phyloP scores from a whole-genome alignment of 192 early-diverging fungal genomes.

The Gonapodya prolifera region DNA sequence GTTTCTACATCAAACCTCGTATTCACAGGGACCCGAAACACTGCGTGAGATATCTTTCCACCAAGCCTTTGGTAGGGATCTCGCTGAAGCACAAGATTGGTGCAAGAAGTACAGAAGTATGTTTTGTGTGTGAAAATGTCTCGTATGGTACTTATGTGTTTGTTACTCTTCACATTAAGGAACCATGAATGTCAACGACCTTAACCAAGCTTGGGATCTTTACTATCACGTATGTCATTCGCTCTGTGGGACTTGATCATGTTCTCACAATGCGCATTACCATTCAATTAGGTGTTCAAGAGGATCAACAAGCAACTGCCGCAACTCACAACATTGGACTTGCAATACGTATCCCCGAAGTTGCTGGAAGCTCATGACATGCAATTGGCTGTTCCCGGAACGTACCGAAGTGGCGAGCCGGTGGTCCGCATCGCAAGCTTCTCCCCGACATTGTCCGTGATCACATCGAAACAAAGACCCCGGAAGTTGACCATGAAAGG shows the following conservation, averaged over 20 bases:
- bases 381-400: constrained; percentile 81
- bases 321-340: constrained; percentile 65
- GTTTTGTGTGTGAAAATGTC: no score
- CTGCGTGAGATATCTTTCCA: constrained; percentile 80
- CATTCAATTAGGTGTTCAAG: constrained; percentile 36
- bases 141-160: no score
- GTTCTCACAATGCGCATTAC: not conserved
- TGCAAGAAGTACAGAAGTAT: constrained; percentile 45
- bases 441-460: constrained; percentile 63
- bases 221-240: constrained; percentile 56
- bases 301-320: constrained; percentile 71
- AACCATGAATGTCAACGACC: constrained; percentile 60
- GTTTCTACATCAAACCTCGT: constrained; percentile 2
- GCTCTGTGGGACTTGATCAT: not conserved
- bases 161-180: no score
- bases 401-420: constrained; percentile 73
- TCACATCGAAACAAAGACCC: constrained; percentile 87
- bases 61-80: constrained; percentile 74
- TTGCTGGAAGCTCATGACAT: constrained; percentile 69
- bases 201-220: constrained; percentile 90
- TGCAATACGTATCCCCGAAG: constrained; percentile 83
- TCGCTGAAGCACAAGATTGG: constrained; percentile 77
- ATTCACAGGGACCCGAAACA: constrained; percentile 64
- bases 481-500: constrained; percentile 72
- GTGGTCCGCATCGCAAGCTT: constrained; percentile 84